phyloP scores from a whole-genome alignment of 73 alveolate genomes.

The Symbiodinium pilosum region DNA sequence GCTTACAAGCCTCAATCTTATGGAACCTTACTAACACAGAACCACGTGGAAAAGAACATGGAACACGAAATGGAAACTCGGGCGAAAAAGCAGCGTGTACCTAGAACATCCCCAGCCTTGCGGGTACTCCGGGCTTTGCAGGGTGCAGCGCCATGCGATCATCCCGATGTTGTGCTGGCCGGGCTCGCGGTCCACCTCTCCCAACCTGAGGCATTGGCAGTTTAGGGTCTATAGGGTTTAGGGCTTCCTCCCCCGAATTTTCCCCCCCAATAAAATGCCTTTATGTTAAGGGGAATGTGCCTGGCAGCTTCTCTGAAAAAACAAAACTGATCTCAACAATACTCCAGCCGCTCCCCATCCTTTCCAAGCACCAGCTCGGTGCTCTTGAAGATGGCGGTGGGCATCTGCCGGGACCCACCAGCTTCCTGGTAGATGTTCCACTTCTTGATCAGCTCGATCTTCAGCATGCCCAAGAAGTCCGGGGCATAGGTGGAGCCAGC shows the following conservation, averaged over 20 bases:
- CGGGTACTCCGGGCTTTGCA: slow-evolving; percentile 82
- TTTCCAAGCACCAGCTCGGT: slow-evolving; percentile 10
- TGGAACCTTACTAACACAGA: too few relatives aligned
- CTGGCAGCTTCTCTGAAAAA: too few relatives aligned
- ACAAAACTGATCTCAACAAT: background rate
- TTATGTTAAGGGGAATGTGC: too few relatives aligned
- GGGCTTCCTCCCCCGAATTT: slow-evolving; percentile 32
- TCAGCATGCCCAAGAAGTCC: slow-evolving; percentile 93
- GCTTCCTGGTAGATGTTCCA: slow-evolving; percentile 41
- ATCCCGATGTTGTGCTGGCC: slow-evolving; percentile 94
- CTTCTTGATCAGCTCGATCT: slow-evolving; percentile 89
- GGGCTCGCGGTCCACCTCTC: slow-evolving; percentile 60
- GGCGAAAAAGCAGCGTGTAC: too few relatives aligned
- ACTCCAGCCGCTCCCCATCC: background rate
- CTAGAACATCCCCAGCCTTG: too few relatives aligned
- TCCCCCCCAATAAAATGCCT: background rate
- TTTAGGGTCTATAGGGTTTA: too few relatives aligned
- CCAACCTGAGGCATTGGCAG: too few relatives aligned
- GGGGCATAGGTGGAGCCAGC: slow-evolving; percentile 94
- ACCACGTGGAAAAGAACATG: too few relatives aligned
- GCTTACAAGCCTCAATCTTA: too few relatives aligned
- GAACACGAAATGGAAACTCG: too few relatives aligned
- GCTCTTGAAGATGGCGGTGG: slow-evolving; percentile 59
- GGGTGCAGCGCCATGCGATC: slow-evolving; percentile 82
- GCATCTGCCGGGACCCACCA: slow-evolving; percentile 70